Percentiles rank a stretch among this genome's conserved stretches.
These are phyloP conservation scores for Beverwykella pulmonaria DNA, from an alignment of 495 filamentous ascomycete genomes.

Conservation along the genomic window DNA sequence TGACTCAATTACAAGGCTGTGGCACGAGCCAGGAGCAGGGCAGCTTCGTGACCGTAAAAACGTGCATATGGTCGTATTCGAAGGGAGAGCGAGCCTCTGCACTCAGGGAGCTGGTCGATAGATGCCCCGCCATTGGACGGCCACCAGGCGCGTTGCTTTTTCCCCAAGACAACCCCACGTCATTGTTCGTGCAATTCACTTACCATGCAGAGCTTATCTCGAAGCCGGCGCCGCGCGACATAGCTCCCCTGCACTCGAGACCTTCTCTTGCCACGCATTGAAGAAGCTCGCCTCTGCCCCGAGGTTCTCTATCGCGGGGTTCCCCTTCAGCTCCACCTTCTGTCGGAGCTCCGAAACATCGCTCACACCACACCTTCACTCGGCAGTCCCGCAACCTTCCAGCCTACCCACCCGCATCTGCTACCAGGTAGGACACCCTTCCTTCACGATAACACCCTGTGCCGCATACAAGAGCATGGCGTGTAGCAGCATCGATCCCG, in stretches of 20 bases:
- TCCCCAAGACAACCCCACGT: constrained; percentile 11
- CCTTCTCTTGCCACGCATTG: not conserved
- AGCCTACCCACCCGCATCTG: no score
- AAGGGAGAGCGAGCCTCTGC: not conserved
- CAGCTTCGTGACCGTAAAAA: not conserved
- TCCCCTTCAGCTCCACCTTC: not conserved
- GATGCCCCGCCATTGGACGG: not conserved
- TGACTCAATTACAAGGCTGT: no score
- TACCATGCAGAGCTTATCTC: constrained; percentile 3
- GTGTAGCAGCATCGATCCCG: no score
- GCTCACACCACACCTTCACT: not conserved
- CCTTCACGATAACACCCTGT: no score
- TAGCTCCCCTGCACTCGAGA: not conserved
- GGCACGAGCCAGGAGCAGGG: not conserved
- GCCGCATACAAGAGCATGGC: no score
- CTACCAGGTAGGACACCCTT: no score
- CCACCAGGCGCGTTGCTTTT: constrained; percentile 3
- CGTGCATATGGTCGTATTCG: not conserved
- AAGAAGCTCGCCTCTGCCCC: not conserved
- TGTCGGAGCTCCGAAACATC: not conserved
- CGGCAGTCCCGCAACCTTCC: no score
- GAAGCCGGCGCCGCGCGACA: not conserved
- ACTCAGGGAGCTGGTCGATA: not conserved
- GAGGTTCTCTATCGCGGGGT: not conserved
- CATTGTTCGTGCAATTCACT: constrained; percentile 2